Conservation (phyloP, 148 eudicot species). For the Heliamphora exappendiculata region DNA sequence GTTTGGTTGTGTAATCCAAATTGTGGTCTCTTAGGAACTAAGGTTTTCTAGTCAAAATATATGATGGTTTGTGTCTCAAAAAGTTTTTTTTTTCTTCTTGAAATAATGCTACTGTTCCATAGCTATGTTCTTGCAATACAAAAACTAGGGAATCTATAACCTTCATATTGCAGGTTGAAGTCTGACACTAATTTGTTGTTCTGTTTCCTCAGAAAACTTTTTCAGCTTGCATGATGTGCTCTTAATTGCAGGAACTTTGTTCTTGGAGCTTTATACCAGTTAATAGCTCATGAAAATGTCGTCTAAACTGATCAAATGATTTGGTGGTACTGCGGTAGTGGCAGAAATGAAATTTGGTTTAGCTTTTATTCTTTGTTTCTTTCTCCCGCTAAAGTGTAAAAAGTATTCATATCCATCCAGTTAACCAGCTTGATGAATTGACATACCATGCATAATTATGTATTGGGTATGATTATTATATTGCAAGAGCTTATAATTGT, state of each 20-base stretch:
- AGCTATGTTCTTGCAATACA: background rate
- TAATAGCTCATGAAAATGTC: background rate
- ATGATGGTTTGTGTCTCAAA: no score
- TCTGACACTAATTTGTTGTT: background rate
- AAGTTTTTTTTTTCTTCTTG: no score
- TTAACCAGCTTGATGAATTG: background rate
- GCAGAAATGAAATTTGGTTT: background rate
- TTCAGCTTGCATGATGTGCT: background rate
- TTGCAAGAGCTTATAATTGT: no score
- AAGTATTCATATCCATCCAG: background rate
- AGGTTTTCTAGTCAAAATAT: no score
- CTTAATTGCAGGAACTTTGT: background rate
- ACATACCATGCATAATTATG: background rate
- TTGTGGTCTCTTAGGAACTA: background rate
- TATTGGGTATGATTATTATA: background rate
- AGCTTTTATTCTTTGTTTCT: background rate
- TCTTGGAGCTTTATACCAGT: constrained; percentile 1
- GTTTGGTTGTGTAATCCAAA: background rate
- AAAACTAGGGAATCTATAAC: background rate
- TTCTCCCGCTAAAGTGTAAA: background rate
- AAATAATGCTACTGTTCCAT: background rate
- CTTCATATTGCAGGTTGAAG: background rate
- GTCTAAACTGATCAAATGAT: background rate
- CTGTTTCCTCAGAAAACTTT: background rate
- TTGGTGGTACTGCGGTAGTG: background rate